Conservation (phyloP, 2,329 filamentous ascomycete species). For the Aureobasidium leucospermi region DNA sequence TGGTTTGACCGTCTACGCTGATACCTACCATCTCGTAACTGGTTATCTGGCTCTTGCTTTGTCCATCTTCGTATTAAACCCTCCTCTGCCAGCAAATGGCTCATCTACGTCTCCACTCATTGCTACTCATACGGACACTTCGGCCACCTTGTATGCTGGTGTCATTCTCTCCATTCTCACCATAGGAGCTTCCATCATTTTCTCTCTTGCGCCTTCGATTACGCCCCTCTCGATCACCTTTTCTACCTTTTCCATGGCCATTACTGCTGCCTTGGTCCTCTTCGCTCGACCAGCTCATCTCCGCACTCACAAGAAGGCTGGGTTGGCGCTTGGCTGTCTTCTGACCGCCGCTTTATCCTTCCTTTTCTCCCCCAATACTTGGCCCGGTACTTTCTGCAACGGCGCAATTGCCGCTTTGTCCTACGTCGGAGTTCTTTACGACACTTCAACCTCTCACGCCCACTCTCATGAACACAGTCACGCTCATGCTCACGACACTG, state of each 20-base stretch:
- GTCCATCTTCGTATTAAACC: constrained; percentile 43
- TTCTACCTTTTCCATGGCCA: constrained; percentile 35
- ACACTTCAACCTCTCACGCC: constrained; percentile 27
- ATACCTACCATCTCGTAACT: constrained; percentile 28
- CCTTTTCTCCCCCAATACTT: constrained; percentile 28
- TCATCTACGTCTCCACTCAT: constrained; percentile 8
- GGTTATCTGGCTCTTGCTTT: constrained; percentile 44
- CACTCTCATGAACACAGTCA: constrained; percentile 25
- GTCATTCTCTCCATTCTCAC: constrained; percentile 30
- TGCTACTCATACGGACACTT: constrained; percentile 14
- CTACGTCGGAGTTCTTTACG: constrained; percentile 34
- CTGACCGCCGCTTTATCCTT: constrained; percentile 27
- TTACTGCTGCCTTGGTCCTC: constrained; percentile 36
- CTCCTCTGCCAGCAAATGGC: constrained; percentile 33
- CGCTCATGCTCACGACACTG: constrained; percentile 24
- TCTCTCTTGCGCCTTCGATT: constrained; percentile 27
- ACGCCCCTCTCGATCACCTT: constrained; percentile 30
- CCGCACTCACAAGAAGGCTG: constrained; percentile 29
- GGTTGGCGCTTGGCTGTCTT: constrained; percentile 27
- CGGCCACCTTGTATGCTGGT: constrained; percentile 30
- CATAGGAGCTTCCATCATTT: constrained; percentile 28
- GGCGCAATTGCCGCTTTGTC: constrained; percentile 28
- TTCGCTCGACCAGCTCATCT: constrained; percentile 36
- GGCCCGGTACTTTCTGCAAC: constrained; percentile 29
- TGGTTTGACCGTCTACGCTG: constrained; percentile 24